phyloP scores from a whole-genome alignment of 73 alveolate species.

The Tetrahymena borealis region DNA sequence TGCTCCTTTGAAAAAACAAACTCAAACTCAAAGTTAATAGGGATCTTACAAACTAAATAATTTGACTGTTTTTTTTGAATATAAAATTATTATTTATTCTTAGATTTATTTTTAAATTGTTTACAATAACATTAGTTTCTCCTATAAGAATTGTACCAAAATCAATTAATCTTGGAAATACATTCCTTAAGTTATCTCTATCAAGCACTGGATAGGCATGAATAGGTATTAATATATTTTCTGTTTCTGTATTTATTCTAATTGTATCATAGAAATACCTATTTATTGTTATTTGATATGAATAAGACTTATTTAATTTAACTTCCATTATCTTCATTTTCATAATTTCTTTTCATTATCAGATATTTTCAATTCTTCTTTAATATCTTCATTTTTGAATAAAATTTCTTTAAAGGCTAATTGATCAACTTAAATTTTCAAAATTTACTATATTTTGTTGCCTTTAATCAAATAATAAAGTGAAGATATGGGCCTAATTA shows the following conservation, averaged over 20 bases:
- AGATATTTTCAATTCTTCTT: background rate
- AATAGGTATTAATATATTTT: slow-evolving; percentile 82
- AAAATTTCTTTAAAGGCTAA: background rate
- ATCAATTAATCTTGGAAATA: slow-evolving; percentile 85
- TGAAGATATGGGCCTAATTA: background rate
- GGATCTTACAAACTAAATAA: slow-evolving; percentile 76
- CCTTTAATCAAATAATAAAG: background rate
- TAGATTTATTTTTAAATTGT: background rate
- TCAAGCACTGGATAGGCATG: slow-evolving; percentile 94
- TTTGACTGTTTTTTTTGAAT: slow-evolving; percentile 9
- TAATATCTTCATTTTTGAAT: background rate
- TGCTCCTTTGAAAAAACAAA: slow-evolving; percentile 68
- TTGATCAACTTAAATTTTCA: background rate
- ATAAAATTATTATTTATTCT: background rate
- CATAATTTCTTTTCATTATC: too few relatives aligned
- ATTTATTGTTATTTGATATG: too few relatives aligned
- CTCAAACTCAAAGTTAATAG: slow-evolving; percentile 84
- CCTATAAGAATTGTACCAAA: slow-evolving; percentile 80
- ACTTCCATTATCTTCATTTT: too few relatives aligned
- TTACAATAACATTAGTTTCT: slow-evolving; percentile 54
- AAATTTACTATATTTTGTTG: background rate
- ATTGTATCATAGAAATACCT: slow-evolving; percentile 81
- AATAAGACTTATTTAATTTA: too few relatives aligned
- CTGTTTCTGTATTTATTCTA: slow-evolving; percentile 88
- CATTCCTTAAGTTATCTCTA: slow-evolving; percentile 68